Base-by-base conservation (phyloP, 176 grass and related monocot species). In the Rhynchospora tenuis region DNA sequence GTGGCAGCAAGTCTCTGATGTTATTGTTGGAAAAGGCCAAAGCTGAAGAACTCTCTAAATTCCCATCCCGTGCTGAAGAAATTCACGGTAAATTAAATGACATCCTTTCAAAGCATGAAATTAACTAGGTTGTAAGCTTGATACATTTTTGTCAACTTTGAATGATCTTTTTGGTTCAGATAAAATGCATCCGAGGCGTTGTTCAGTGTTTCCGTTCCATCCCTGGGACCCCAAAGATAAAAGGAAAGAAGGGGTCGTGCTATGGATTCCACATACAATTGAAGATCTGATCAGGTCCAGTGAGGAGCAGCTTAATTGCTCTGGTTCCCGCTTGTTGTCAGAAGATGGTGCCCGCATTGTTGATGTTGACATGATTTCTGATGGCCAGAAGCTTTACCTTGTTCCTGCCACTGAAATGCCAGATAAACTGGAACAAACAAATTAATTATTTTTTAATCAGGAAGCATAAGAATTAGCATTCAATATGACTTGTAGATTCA, bases 131-230 rank as follows among this genome's bases (percentile, higher is more conserved):
- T 72, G n/a, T 22, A 9, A 9, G 47, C 0, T n/a, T 11, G 58
- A 50, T 38, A 9, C 12, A 48, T 69, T 16, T 38, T 79, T 16
- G 85, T 72, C 0, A 12, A 10, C 61, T 50, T 42, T 46, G 1
- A 16, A 14, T 6, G 22, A 47, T 50, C n/a, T 52, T 3, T 29
- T 29, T 4, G 55, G n/a, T 43, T 17, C 85, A 92, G 93, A 99
- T 44, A 93, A 89, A 86, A 88, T 81, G 45, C 91, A 96, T 69
- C 85, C 85, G 14, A 74, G 86, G n/a, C 81, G 82, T 22, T 99
- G 97, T 82, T 86, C 93, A 0, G 88, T 99, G 77, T 93, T 99
- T 59, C 93, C 97, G 12, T 72, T 85, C 85, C 91, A 96, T 73
- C 93, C 93, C 8, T 96, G 97, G 89, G 77, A 77, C 11, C 26